These are phyloP conservation scores for Nitzschia palea DNA, from an alignment of 108 stramenopile species.

Conservation along the genomic window DNA sequence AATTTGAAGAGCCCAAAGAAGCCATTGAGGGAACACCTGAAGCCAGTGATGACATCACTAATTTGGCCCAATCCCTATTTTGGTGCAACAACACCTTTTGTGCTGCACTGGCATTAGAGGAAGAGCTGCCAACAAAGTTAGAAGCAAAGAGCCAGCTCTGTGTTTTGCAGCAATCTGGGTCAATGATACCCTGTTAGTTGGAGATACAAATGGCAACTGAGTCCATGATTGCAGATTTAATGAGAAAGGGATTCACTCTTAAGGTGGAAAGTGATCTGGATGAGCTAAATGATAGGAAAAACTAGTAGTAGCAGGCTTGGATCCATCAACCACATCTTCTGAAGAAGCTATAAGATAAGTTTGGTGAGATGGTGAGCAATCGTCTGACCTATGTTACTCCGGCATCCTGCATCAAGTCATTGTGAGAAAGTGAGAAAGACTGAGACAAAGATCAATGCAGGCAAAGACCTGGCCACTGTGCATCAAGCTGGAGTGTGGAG, in stretches of 20 bases:
- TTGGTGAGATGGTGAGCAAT: conserved; percentile 11
- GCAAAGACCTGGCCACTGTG: not conserved
- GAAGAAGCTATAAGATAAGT: not conserved
- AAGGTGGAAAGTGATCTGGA: conserved; percentile 18
- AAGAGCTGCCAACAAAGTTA: not conserved
- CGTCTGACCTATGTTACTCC: conserved; percentile 15
- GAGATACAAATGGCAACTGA: conserved; percentile 6
- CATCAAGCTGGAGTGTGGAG: conserved; percentile 25
- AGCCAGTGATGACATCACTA: not conserved
- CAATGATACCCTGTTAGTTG: not conserved
- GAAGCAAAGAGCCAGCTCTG: not conserved
- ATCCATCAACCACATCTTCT: not conserved
- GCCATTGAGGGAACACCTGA: not conserved
- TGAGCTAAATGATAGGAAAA: conserved; percentile 21
- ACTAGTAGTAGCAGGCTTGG: not conserved
- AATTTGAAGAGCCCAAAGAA: too few relatives aligned
- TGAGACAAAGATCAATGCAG: not conserved
- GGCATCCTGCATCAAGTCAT: not conserved
- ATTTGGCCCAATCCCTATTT: not conserved
- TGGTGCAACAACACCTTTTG: not conserved
- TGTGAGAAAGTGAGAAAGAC: not conserved
- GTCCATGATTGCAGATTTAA: not conserved
- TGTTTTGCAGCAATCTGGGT: not conserved
- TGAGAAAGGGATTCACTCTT: not conserved
- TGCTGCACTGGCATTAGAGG: not conserved